Evolutionary conservation across 768 basidiomycete genomes (phyloP).

Genomic region (Tricholoma matsutake): DNA sequence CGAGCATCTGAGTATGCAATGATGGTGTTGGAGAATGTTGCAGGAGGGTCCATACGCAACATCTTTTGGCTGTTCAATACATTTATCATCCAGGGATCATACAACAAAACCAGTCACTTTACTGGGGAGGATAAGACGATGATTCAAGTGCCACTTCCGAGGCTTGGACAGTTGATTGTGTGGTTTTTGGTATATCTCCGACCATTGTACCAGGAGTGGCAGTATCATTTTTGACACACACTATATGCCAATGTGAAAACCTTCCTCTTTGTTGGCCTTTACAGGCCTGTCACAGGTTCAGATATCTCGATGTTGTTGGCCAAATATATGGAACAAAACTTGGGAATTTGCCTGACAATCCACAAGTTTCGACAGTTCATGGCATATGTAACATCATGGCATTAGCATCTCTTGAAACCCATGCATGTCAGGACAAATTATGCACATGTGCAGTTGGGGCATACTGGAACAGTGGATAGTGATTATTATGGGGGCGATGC

Average conservation of each 20-base stretch:
- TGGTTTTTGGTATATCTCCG: constrained; percentile 2
- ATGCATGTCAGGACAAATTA: background rate
- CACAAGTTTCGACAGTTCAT: background rate
- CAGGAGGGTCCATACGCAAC: constrained; percentile 15
- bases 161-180: constrained; percentile 1
- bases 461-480: constrained; percentile 3
- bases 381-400: constrained; percentile 4
- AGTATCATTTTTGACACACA: background rate
- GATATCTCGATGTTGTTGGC: background rate
- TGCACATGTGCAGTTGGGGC: constrained; percentile 8
- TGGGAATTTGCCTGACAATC: background rate
- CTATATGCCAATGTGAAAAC: background rate
- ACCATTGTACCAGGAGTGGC: constrained; percentile 5
- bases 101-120: constrained; percentile 7
- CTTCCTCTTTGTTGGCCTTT: constrained; percentile 6
- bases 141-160: constrained; percentile 9
- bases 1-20: no score
- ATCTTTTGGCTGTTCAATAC: constrained; percentile 6
- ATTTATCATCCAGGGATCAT: background rate
- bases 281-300: background rate
- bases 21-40: constrained; percentile 3
- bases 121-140: constrained; percentile 6
- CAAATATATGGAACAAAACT: background rate
- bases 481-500: constrained; percentile 15
- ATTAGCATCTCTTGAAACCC: background rate